A percentile compares a stretch with the other conserved stretches of the same genome.
These are phyloP conservation scores for Aspergillus ochraceus DNA, from an alignment of 2,329 filamentous ascomycete genomes.

Conservation along the genomic window DNA sequence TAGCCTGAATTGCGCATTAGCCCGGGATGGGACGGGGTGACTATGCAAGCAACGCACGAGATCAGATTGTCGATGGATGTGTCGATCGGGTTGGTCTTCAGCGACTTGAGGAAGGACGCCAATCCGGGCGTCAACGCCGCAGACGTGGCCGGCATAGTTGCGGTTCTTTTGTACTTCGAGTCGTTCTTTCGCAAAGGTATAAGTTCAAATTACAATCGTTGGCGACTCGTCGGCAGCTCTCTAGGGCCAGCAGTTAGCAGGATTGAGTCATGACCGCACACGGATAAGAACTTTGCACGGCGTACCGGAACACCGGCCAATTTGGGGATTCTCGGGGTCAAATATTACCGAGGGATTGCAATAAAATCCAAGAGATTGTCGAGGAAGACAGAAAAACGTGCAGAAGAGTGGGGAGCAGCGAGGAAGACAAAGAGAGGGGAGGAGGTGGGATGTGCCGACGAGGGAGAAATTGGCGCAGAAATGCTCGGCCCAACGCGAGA, in stretches of 20 bases:
- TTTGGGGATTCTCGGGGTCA: neutral
- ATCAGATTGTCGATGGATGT: constrained; percentile 80
- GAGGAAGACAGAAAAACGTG: neutral
- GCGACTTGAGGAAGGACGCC: constrained; percentile 73
- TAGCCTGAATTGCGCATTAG: constrained; percentile 55
- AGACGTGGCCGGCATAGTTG: constrained; percentile 58
- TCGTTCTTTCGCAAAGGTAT: neutral
- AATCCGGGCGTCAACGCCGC: constrained; percentile 69
- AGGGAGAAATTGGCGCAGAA: constrained; percentile 12
- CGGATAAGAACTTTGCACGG: neutral
- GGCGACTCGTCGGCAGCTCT: neutral
- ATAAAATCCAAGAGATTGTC: neutral
- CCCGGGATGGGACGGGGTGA: constrained; percentile 3
- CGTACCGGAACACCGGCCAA: neutral
- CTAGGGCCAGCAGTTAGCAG: neutral
- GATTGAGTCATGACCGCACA: constrained; percentile 4
- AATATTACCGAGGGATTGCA: neutral
- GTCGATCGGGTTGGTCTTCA: constrained; percentile 75
- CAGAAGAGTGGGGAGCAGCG: neutral
- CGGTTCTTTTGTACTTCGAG: neutral
- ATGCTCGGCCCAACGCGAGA: constrained; percentile 16
- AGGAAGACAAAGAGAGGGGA: constrained; percentile 6
- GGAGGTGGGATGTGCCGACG: constrained; percentile 17
- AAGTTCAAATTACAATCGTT: neutral
- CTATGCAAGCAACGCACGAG: constrained; percentile 58